A percentile compares a stretch with the other conserved stretches of the same genome.
Conservation (phyloP, 2,329 filamentous ascomycete species). For the Trichoderma sp. region DNA sequence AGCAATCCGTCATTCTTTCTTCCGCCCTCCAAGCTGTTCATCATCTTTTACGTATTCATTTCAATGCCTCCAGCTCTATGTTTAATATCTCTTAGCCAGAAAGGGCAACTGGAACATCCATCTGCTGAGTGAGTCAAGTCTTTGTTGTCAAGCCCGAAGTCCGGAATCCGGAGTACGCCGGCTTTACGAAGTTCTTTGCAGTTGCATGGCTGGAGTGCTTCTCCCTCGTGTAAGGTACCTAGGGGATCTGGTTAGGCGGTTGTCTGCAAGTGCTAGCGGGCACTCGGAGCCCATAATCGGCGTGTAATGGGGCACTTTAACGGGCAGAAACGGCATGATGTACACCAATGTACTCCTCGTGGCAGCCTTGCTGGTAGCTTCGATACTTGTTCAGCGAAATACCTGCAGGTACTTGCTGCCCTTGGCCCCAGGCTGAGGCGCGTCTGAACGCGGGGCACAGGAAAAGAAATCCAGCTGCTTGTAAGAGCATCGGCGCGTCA, state of each 20-base stretch:
- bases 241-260: no score
- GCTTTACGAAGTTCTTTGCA: background rate
- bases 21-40: background rate
- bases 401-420: background rate
- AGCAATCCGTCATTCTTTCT: background rate
- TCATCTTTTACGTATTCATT: background rate
- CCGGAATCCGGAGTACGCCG: conserved; percentile 17
- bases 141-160: background rate
- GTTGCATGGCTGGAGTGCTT: background rate
- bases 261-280: background rate
- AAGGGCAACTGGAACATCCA: background rate
- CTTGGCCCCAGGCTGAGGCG: background rate
- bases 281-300: background rate
- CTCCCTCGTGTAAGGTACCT: no score
- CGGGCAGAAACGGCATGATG: background rate
- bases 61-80: background rate
- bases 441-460: conserved; percentile 24
- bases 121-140: no score
- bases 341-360: background rate
- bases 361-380: background rate
- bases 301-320: conserved; percentile 1
- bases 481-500: conserved; percentile 9
- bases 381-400: no score
- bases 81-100: no score
- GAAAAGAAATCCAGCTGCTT: background rate